Evolutionary conservation across 2,329 filamentous ascomycete species (phyloP), one percentile per base, ranked within the genome.

Genomic region (Zasmidium cellare): DNA sequence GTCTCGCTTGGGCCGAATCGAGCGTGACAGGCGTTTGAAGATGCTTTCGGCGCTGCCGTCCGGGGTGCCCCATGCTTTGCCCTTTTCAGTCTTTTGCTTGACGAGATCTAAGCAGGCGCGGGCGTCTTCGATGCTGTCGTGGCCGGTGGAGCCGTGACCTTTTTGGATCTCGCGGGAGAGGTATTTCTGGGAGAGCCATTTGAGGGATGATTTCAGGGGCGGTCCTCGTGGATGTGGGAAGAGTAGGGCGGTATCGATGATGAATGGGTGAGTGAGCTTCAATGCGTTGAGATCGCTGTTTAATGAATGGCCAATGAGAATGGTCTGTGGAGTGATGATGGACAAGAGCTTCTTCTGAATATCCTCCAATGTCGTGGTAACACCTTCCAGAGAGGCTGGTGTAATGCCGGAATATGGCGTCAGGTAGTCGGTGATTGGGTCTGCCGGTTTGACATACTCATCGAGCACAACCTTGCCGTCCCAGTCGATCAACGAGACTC

Each of bases 51-150:
- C 87, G 47, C 87, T 87, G 1, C 86, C 82, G 46, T 96, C 91
- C 51, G 85, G 85, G 0, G 88, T 88, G 35, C 91, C 94, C 90
- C 92, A 99, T 22, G 80, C 76, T 63, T 89, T 90, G 44, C 94
- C 94, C 75, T 90, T 94, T 73, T 97, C 92, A 73, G 93, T 97
- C 74, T 99, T 99, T 71, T 93, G 88, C 75, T 94, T 96, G 49
- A 97, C 86, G 1, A 99, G 87, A 68, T 97, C 92, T 14, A 99
- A 86, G 63, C 92, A 96, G 2, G 94, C 92, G 64, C 84, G 87
- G 14, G 94, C 92, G 73, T 99, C 94, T 74, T 99, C 94, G 62
- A 96, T 83, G 58, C 90, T 94, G 79, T 97, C 88, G 72, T 99
- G 94, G 16, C 94, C 94, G 16, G 81, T 80, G 16, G 80, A 79